Percentiles rank a stretch among this genome's conserved stretches.
These are phyloP conservation scores for Madurella mycetomatis DNA, from an alignment of 2,329 filamentous ascomycete species.

Conservation along the genomic window DNA sequence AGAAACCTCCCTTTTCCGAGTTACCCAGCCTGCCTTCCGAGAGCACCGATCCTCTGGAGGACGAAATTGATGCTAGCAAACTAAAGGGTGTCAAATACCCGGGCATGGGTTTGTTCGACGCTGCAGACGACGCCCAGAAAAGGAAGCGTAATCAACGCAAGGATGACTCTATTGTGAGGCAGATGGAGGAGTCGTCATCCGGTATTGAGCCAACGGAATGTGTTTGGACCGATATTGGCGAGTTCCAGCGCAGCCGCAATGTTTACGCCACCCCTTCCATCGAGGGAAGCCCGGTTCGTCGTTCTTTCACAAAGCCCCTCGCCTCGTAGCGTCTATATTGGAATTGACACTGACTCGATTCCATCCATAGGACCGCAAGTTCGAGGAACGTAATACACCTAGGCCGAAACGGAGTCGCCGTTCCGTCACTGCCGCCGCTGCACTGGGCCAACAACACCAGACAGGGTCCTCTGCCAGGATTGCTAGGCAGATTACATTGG, in stretches of 20 bases:
- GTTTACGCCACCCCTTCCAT: conserved; percentile 58
- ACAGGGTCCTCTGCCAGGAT: conserved; percentile 17
- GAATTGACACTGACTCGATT: too few species aligned
- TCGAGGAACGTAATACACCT: conserved; percentile 16
- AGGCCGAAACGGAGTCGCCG: conserved; percentile 25
- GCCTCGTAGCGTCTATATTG: not conserved
- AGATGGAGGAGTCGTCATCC: conserved; percentile 61
- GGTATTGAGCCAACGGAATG: conserved; percentile 60
- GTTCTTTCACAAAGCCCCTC: not conserved
- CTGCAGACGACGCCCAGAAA: conserved; percentile 68
- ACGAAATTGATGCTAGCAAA: conserved; percentile 36
- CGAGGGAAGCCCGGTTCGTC: conserved; percentile 48
- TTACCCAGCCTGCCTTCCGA: conserved; percentile 20
- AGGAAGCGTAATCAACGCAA: conserved; percentile 76
- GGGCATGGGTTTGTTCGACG: conserved; percentile 78
- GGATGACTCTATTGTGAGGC: conserved; percentile 62
- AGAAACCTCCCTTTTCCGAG: conserved; percentile 26
- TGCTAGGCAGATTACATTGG: conserved; percentile 11
- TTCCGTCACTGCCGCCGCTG: not conserved
- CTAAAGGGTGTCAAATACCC: conserved; percentile 72
- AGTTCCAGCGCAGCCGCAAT: conserved; percentile 49
- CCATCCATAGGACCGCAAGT: conserved; percentile 16
- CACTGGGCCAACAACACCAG: conserved; percentile 8
- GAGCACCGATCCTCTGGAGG: conserved; percentile 26
- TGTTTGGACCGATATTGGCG: conserved; percentile 53